Percentiles rank a stretch among this genome's conserved stretches.
Evolutionary conservation across 2,329 filamentous ascomycete genomes (phyloP).

Genomic region (Epichloe aotearoae): DNA sequence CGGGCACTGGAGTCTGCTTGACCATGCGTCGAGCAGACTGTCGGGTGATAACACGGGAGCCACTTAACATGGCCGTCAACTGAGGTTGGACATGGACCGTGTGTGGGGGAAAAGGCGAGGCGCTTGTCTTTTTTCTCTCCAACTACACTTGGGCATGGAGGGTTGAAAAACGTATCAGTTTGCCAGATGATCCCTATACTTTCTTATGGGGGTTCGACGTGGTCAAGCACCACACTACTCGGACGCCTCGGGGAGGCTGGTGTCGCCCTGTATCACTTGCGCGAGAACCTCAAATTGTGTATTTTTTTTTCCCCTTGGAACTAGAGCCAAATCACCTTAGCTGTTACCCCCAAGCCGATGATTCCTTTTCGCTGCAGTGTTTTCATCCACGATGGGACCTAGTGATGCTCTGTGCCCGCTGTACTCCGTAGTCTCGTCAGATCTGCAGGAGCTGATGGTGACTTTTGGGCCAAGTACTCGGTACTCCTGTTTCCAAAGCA

Average conservation of each 20-base stretch:
- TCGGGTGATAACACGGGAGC: neutral
- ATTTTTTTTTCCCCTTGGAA: neutral
- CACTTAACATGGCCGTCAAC: neutral
- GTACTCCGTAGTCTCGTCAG: neutral
- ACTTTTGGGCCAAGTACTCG: constrained; percentile 1
- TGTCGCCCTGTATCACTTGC: neutral
- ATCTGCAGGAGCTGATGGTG: constrained; percentile 1
- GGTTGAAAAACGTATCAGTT: neutral
- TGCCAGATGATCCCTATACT: neutral
- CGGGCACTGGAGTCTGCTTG: constrained; percentile 1
- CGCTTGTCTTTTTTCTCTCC: neutral
- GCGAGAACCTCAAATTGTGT: neutral
- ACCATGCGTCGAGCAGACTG: neutral
- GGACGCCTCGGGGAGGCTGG: neutral
- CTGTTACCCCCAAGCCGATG: neutral
- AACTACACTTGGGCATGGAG: neutral
- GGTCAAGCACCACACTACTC: neutral
- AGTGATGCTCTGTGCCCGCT: neutral
- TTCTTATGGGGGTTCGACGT: too few species aligned
- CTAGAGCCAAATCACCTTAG: neutral
- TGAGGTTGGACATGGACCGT: neutral
- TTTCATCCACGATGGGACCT: neutral
- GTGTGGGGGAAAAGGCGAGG: neutral
- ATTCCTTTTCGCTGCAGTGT: too few species aligned
- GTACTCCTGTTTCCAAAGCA: neutral